Conservation (phyloP, 139 green algal genomes). For the Haematococcus lacustris region DNA sequence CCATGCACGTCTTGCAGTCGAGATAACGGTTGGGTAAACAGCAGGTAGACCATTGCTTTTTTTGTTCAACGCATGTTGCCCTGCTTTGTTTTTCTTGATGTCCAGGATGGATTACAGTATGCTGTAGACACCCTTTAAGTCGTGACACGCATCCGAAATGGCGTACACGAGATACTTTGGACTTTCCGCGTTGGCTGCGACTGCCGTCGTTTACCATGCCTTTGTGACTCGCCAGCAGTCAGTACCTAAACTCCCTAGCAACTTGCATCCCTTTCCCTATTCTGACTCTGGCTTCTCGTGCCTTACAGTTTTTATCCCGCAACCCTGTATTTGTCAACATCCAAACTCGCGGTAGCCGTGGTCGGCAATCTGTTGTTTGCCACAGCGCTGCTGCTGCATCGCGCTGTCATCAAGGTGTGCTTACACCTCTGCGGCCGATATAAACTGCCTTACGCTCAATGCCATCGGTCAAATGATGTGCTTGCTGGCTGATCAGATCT, state of each 20-base stretch:
- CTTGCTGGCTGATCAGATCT: too few relatives aligned
- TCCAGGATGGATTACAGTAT: too few relatives aligned
- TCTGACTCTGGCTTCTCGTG: background rate
- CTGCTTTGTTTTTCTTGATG: too few relatives aligned
- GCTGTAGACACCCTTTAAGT: too few relatives aligned
- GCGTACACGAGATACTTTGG: background rate
- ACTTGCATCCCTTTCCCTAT: background rate
- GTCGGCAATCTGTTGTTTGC: conserved; percentile 91
- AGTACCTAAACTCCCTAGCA: conserved; percentile 37
- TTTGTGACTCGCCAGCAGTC: conserved; percentile 84
- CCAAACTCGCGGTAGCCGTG: conserved; percentile 83
- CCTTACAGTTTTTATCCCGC: conserved; percentile 90
- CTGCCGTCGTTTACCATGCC: conserved; percentile 81
- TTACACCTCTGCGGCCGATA: too few relatives aligned
- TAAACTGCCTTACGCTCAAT: too few relatives aligned
- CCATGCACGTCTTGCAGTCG: too few relatives aligned
- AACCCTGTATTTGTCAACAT: conserved; percentile 84
- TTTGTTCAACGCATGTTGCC: too few relatives aligned
- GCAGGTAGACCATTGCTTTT: too few relatives aligned
- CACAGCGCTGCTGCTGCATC: conserved; percentile 61
- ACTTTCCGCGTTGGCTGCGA: conserved; percentile 36
- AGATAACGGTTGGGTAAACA: too few relatives aligned
- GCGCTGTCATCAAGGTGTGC: conserved; percentile 62
- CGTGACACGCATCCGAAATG: too few relatives aligned
- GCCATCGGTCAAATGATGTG: too few relatives aligned